Percentiles rank a stretch among this genome's conserved stretches.
phyloP scores from a whole-genome alignment of 2,329 filamentous ascomycete genomes.

The Beauveria brongniartii region DNA sequence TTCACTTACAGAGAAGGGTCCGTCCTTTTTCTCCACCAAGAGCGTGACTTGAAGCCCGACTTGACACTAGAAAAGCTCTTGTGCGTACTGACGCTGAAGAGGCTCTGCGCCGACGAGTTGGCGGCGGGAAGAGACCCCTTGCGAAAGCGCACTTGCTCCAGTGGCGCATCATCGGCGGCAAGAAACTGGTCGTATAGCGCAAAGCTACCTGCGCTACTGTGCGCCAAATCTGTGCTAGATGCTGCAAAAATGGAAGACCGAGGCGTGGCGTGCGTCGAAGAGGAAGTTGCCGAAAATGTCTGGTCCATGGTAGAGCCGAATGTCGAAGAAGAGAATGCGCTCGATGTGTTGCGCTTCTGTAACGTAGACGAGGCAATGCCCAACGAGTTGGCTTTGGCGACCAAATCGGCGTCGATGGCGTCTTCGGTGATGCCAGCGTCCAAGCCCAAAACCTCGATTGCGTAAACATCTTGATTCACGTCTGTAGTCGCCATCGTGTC shows the following conservation, averaged over 20 bases:
- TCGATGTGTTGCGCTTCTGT: constrained; percentile 30
- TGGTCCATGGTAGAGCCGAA: constrained; percentile 33
- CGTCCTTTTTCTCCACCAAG: constrained; percentile 34
- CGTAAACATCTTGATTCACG: not conserved
- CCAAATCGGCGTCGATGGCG: constrained; percentile 29
- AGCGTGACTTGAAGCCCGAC: constrained; percentile 33
- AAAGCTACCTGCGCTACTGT: constrained; percentile 23
- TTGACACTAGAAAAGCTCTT: constrained; percentile 38
- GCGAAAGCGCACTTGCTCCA: constrained; percentile 34
- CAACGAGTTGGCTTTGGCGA: constrained; percentile 27
- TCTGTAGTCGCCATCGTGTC: not conserved
- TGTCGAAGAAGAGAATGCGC: constrained; percentile 35
- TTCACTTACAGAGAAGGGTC: constrained; percentile 19
- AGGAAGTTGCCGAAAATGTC: constrained; percentile 36
- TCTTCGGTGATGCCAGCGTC: constrained; percentile 27
- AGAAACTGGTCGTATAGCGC: constrained; percentile 45
- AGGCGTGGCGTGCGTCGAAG: constrained; percentile 33
- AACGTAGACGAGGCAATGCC: constrained; percentile 25
- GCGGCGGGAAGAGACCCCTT: constrained; percentile 23
- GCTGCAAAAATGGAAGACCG: constrained; percentile 32
- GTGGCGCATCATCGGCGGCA: constrained; percentile 33
- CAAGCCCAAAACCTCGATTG: constrained; percentile 29
- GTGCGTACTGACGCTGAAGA: constrained; percentile 37
- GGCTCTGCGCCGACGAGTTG: constrained; percentile 28
- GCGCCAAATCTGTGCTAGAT: constrained; percentile 14